phyloP scores from a whole-genome alignment of 2,329 filamentous ascomycete species.

The Calonectria pseudoreteaudii region DNA sequence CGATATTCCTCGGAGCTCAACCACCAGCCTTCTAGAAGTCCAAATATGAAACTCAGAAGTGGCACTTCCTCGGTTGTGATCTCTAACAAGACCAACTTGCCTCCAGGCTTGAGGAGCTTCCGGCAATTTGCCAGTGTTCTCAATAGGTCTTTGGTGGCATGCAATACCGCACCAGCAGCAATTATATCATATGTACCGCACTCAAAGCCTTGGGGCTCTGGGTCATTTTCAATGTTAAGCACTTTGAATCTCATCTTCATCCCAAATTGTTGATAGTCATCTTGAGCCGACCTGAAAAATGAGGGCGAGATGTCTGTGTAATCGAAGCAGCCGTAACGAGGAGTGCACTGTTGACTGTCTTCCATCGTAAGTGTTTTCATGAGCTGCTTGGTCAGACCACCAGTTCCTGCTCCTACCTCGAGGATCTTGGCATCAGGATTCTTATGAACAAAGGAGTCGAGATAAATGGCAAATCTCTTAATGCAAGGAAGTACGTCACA shows the following conservation, averaged over 20 bases:
- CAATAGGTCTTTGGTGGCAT: constrained; percentile 23
- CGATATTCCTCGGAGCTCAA: constrained; percentile 6
- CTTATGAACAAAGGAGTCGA: constrained; percentile 38
- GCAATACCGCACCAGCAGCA: constrained; percentile 40
- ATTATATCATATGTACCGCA: constrained; percentile 33
- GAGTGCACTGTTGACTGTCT: not conserved
- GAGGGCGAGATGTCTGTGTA: constrained; percentile 52
- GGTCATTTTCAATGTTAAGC: constrained; percentile 36
- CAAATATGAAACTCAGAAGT: constrained; percentile 47
- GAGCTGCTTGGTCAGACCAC: constrained; percentile 40
- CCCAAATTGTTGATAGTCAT: constrained; percentile 9
- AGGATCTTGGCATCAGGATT: constrained; percentile 50
- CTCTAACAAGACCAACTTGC: constrained; percentile 43
- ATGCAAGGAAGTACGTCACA: not conserved
- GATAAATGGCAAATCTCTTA: not conserved
- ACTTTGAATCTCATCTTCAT: constrained; percentile 37
- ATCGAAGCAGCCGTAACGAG: constrained; percentile 38
- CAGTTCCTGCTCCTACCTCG: constrained; percentile 54
- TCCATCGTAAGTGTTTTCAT: not conserved
- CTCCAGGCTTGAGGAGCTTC: constrained; percentile 27
- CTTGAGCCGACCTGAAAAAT: constrained; percentile 42
- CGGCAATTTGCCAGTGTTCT: not conserved
- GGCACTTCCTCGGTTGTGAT: constrained; percentile 49
- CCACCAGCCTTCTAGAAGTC: constrained; percentile 49
- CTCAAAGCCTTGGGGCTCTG: constrained; percentile 31